Base-by-base conservation (phyloP, 2,329 filamentous ascomycete genomes). In the Boeremia exigua region DNA sequence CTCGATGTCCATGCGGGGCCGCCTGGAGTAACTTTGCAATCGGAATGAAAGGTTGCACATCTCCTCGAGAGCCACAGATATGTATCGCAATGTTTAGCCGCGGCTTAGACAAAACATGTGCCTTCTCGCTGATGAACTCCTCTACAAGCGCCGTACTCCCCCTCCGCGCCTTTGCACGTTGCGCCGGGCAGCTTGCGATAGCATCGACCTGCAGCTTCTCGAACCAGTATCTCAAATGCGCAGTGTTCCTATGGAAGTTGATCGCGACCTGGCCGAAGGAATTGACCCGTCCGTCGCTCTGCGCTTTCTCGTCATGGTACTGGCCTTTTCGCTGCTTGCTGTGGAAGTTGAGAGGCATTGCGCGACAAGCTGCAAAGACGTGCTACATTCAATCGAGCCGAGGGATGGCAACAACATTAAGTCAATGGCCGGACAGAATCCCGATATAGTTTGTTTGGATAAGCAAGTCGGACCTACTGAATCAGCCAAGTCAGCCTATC, bases 11-110 rank as follows among this genome's bases (percentile, higher is more conserved):
- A 47, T 69, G 60, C 5, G 60, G 56, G 4, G 53, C 40, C 17
- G 51, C 55, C 23, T 67, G 73, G 0, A 87, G 67, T n/a, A 80
- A 75, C 34, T 77, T 80, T 0, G 82, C 85, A 3, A 88, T 76
- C 0, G 84, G 82, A 47, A 87, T 75, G 53, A 87, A 87, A 0
- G 84, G 84, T 53, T 87, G 85, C 2, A 85, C 81, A 64, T 85
- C 83, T 6, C 83, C 83, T 47, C 80, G 75, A 3, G 76, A 79
- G 8, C 80, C 80, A 1, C 84, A 82, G 6, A 84, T 80, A 44
- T 84, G 82, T 48, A 85, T 83, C 1, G 84, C 81, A 38, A 85
- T 80, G 53, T 84, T 83, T 29, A 84, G 30, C 36, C 51, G 48
- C 6, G 65, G 63, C 10, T 46, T 39, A 11, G 49, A 52, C 7